Conservation (phyloP, 108 stramenopile genomes). For the Conticribra weissflogii region DNA sequence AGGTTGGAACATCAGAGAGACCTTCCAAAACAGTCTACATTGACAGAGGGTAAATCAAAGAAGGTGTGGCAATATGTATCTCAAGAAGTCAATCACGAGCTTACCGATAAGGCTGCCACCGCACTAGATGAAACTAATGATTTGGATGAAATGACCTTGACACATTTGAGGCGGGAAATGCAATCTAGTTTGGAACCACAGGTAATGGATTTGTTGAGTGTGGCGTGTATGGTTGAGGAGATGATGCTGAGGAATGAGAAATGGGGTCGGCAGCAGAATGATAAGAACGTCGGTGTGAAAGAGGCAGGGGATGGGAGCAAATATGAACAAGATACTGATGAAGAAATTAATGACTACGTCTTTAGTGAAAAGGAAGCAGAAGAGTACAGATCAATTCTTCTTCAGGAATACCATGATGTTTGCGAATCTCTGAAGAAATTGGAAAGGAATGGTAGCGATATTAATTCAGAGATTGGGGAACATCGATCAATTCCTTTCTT, state of each 20-base stretch:
- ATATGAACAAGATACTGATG: not conserved
- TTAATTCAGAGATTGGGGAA: slow-evolving; percentile 25
- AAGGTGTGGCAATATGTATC: slow-evolving; percentile 28
- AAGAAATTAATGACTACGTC: slow-evolving; percentile 30
- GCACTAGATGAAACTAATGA: slow-evolving; percentile 53
- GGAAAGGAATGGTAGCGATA: not conserved
- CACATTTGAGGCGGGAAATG: slow-evolving; percentile 62
- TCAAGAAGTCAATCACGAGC: slow-evolving; percentile 28
- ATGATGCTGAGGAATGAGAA: slow-evolving; percentile 18
- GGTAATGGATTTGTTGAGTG: slow-evolving; percentile 53
- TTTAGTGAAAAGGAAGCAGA: slow-evolving; percentile 22
- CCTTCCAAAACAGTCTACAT: not conserved
- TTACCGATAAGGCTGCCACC: slow-evolving; percentile 54
- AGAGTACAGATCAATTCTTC: slow-evolving; percentile 34
- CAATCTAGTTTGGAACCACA: slow-evolving; percentile 63
- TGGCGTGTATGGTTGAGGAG: slow-evolving; percentile 59
- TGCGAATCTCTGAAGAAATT: slow-evolving; percentile 15
- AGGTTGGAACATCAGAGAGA: slow-evolving; percentile 21
- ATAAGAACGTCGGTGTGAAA: not conserved
- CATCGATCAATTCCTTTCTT: slow-evolving; percentile 49
- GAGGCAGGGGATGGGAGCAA: not conserved
- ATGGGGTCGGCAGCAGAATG: not conserved
- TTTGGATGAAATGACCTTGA: slow-evolving; percentile 55
- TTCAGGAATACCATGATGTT: slow-evolving; percentile 25
- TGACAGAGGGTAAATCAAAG: not conserved